A percentile compares a stretch with the other conserved stretches of the same genome.
These are phyloP conservation scores for Kwoniella shivajii DNA, from an alignment of 1,284 basidiomycete species.

Conservation along the genomic window DNA sequence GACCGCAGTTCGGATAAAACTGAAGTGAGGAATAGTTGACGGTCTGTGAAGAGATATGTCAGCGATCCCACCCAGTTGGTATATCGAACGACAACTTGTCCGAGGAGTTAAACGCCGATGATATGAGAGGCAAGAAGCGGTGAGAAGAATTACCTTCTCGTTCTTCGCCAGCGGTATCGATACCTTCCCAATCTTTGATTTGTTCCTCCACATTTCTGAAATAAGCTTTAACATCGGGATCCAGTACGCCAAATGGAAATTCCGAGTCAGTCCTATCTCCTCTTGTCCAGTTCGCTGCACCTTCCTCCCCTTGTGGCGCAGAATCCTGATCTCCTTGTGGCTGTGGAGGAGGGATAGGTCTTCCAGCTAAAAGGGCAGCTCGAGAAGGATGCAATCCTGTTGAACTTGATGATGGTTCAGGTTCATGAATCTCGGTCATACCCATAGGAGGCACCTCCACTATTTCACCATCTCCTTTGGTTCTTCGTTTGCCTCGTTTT, in stretches of 20 bases:
- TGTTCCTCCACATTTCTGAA: constrained; percentile 83
- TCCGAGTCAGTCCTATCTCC: constrained; percentile 60
- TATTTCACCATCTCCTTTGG: constrained; percentile 39
- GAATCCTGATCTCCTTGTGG: constrained; percentile 7
- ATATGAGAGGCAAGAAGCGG: too few relatives aligned
- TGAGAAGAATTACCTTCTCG: constrained; percentile 68
- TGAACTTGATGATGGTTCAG: constrained; percentile 22
- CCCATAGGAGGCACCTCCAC: not conserved
- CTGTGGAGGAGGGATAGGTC: constrained; percentile 11
- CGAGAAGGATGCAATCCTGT: constrained; percentile 46
- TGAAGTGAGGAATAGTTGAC: constrained; percentile 77
- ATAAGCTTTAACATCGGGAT: constrained; percentile 86
- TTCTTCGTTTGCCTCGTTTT: constrained; percentile 53
- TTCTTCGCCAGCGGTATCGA: constrained; percentile 54
- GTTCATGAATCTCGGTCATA: constrained; percentile 13
- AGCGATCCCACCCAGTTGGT: not conserved
- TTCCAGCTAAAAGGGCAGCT: constrained; percentile 39
- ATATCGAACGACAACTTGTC: not conserved
- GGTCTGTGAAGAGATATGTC: constrained; percentile 60
- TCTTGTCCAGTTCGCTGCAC: constrained; percentile 38
- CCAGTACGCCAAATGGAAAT: constrained; percentile 82
- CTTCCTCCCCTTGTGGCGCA: constrained; percentile 10
- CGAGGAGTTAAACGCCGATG: too few relatives aligned
- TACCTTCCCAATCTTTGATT: constrained; percentile 78
- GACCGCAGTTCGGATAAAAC: constrained; percentile 79